A percentile compares a stretch with the other conserved stretches of the same genome.
phyloP scores from a whole-genome alignment of 768 basidiomycete genomes.

The Lenzites betulinus region DNA sequence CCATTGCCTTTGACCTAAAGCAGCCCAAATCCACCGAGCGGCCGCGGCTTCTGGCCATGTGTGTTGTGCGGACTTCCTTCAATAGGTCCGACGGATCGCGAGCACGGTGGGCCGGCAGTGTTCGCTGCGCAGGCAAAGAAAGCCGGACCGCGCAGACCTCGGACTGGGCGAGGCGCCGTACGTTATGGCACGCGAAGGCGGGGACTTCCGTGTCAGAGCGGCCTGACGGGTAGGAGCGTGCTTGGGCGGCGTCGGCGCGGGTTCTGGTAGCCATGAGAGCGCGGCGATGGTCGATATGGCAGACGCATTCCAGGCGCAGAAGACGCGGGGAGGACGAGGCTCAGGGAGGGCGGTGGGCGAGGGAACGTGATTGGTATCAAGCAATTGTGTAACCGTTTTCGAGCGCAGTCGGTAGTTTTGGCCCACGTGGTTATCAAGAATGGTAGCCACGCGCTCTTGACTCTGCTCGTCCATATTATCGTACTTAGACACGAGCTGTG shows the following conservation, averaged over 20 bases:
- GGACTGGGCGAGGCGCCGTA: constrained; percentile 8
- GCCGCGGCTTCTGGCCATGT: constrained; percentile 11
- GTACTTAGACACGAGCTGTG: constrained; percentile 18
- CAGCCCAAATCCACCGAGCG: constrained; percentile 14
- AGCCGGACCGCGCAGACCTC: constrained; percentile 8
- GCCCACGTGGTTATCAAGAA: constrained; percentile 24
- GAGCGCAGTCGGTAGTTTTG: constrained; percentile 16
- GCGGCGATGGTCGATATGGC: constrained; percentile 17
- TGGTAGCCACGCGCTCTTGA: constrained; percentile 24
- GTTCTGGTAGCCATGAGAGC: constrained; percentile 13
- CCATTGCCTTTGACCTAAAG: constrained; percentile 14
- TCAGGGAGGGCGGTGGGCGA: not conserved
- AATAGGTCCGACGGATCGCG: constrained; percentile 1
- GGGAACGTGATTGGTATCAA: constrained; percentile 21
- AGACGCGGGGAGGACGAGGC: constrained; percentile 4
- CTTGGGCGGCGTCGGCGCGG: not conserved
- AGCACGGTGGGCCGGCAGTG: not conserved
- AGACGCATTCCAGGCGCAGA: constrained; percentile 12
- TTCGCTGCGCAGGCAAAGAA: not conserved
- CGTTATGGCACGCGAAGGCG: constrained; percentile 1
- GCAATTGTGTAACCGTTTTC: constrained; percentile 22
- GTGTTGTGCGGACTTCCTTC: constrained; percentile 1
- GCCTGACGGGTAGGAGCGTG: constrained; percentile 1
- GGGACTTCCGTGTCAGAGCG: not conserved
- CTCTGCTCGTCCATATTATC: constrained; percentile 21